Base-by-base conservation (phyloP, 805 yeast genomes). In the Priceomyces melissophilus region DNA sequence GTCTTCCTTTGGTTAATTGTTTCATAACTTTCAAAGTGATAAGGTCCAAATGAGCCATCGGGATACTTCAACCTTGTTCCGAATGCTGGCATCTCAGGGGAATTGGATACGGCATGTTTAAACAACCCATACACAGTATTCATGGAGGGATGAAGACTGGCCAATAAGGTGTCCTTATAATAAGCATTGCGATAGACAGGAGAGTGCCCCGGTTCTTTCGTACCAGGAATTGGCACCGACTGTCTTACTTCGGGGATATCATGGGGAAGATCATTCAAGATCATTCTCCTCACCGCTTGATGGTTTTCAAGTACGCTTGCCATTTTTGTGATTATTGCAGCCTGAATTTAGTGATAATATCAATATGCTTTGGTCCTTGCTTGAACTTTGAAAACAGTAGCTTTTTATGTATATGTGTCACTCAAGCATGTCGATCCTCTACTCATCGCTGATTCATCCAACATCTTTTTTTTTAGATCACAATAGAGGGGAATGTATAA, bases 41-140 rank as follows among this genome's bases (percentile, higher is more conserved):
- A 69, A 3, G 48, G 47, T 2, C 71, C 69, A 45, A 49, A 55
- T 3, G 62, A 47, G 3, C 63, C 67, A 34, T 61, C 60, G 6
- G 43, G 48, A 23, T 42, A 35, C 30, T 47, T 46, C 3, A 43
- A 47, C 55, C 83, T 60, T 29, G 57, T 42, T 34, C 84, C 85
- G 30, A 80, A 59, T 44, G 80, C 71, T 8, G 65, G 68, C 30
- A 55, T 47, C 7, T 67, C 41, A 1, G 69, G 67, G 49, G 63
- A 64, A 12, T 53, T 42, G 12, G 54, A 52, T 1, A 59, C 69
- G 1, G 79, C 52, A 39, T 66, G 63, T 43, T 65, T 61, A 56
- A 79, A 77, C 38, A 75, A 55, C 14, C 65, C 68, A 50, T 67
- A 63, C 34, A 68, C 63, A 0, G 83, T 79, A 42, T 55, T 50